Evolutionary conservation across 306 rosid genomes (phyloP), one percentile per base, ranked within the genome.

Genomic region (Herpetospermum pedunculosum): DNA sequence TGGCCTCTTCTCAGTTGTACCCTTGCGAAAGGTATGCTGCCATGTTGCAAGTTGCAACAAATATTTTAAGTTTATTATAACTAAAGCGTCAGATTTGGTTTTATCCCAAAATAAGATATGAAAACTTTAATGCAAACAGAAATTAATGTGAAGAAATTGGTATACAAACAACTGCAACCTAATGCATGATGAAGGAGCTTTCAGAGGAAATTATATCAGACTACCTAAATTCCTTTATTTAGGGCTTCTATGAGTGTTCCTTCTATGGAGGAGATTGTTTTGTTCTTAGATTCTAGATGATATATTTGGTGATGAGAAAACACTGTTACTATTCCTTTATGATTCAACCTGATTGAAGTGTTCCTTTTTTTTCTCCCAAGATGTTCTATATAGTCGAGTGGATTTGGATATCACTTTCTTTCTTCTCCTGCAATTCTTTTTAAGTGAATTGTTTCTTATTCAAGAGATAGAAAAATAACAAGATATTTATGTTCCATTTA

Each of bases 1-100:
- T 4, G 87, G 87, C 18, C 87, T 84, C 74, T 81, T 84, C 87
- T 84, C 87, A 0, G 83, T 84, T 41, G 85, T 81, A 9, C 87
- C 87, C 76, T 77, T 84, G 9, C 81, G 87, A 11, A 84, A 84
- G 87, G 87, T 84, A 78, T 28, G 25, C 55, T 69, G 5, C 25
- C 41, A 26, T 46, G 26, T 44, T 69, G 38, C 74, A 6, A 46
- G 55, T 69, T 68, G 50, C 16, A 41, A 9, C 47, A 21, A 65
- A 35, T 23, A 60, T 11, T 62, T 60, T 62, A 28, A 62, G 28
- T 35, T n/a, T 69, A 38, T 19, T 64, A 35, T 28, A n/a, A 11
- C 14, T 54, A 73, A 6, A 12, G 32, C 48, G 32, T 72, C 18
- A 52, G 23, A 69, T 40, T 46, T 16, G 9, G 41, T 15, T 41